Evolutionary conservation across 129 eudicot species (phyloP), one percentile per base, ranked within the genome.

Genomic region (Sambucus nigra): DNA sequence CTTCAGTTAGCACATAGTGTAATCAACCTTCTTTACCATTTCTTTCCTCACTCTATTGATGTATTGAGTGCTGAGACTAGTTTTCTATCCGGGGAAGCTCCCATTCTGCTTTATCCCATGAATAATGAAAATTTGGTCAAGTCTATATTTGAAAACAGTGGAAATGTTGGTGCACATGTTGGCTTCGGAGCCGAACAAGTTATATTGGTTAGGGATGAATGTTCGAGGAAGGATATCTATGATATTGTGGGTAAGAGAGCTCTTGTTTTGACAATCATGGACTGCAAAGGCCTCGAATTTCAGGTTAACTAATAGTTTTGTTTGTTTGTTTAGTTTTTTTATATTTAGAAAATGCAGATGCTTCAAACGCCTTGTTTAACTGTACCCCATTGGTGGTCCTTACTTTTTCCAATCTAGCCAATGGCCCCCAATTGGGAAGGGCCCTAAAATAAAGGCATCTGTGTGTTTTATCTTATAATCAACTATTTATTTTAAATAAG

Each of bases 121-220:
- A 69, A 78, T 25, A 82, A 81, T 57, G 80, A 69, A 57, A 75
- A 82, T 47, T 73, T 76, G 0, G 68, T 87, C 7, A 62, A 80
- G n/a, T 72, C 83, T 9, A 71, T 87, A 13, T 87, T 87, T 55
- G 86, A 81, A 23, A 70, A 75, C 39, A 74, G 51, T 2, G 69
- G 27, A 21, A 60, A 33, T 59, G 63, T 61, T 25, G 59, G 85
- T 9, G 63, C 67, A 6, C 2, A 13, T 29, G 68, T 60, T 3
- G 86, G 81, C 4, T 87, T 87, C 41, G 96, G 96, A 7, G 86
- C 94, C 3, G 86, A 87, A 27, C 96, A 87, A 57, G 96, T 74
- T 11, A 67, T 87, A 45, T 55, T 87, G 40, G 94, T 87, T 16
- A 80, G 94, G 13, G 94, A 87, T 26, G 86, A 79, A 31, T 49